Evolutionary conservation across 2,329 filamentous ascomycete species (phyloP).

Genomic region (Aurifilum marmelostoma): DNA sequence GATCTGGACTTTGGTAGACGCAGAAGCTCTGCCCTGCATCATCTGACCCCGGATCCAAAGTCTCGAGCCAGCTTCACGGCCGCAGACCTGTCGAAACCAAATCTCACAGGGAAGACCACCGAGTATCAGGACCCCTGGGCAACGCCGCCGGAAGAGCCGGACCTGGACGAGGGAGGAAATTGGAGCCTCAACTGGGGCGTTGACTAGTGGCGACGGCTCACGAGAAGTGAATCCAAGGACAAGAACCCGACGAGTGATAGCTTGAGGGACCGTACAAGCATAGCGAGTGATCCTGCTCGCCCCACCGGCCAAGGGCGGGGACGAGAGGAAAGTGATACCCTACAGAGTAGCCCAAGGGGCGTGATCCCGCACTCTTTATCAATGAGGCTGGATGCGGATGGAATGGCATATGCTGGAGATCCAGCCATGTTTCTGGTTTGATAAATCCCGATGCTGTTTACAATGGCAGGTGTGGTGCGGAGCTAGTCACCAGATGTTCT

Average conservation of each 20-base stretch:
- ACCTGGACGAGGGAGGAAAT: conserved; percentile 31
- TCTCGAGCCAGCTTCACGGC: conserved; percentile 24
- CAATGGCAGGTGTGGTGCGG: background rate
- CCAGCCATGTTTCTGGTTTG: conserved; percentile 3
- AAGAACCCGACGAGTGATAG: background rate
- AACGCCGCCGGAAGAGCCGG: conserved; percentile 29
- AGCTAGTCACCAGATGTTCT: background rate
- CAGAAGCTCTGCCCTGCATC: conserved; percentile 28
- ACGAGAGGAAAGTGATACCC: background rate
- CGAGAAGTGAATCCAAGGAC: background rate
- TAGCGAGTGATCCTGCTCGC: background rate
- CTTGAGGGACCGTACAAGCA: background rate
- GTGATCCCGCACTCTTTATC: background rate
- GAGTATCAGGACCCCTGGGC: conserved; percentile 31
- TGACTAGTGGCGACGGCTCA: conserved; percentile 34
- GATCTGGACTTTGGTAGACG: conserved; percentile 45
- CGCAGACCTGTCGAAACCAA: conserved; percentile 28
- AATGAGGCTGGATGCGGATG: conserved; percentile 15
- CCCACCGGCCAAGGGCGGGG: background rate
- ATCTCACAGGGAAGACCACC: conserved; percentile 10
- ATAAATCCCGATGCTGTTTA: too few species aligned
- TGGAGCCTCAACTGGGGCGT: conserved; percentile 39
- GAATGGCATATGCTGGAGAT: conserved; percentile 15
- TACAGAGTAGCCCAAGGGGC: background rate
- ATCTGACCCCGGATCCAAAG: conserved; percentile 16